These are phyloP conservation scores for Talaromyces adpressus DNA, from an alignment of 495 filamentous ascomycete species.

Conservation along the genomic window DNA sequence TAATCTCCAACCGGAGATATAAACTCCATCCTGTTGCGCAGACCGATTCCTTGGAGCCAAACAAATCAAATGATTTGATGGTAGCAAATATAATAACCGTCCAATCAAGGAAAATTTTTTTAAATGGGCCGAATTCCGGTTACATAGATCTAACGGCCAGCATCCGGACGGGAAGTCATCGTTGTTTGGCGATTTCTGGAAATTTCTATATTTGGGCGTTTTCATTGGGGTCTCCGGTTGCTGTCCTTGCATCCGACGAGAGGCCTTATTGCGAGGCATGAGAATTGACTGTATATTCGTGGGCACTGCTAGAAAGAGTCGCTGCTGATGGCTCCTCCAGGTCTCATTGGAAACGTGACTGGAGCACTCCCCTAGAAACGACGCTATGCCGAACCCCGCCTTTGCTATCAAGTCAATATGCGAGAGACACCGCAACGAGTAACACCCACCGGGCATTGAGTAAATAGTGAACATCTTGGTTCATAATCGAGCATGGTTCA, in stretches of 20 bases:
- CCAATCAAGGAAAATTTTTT: not conserved
- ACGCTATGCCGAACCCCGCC: not conserved
- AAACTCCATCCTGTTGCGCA: not conserved
- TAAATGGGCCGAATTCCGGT: not conserved
- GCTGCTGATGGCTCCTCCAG: not conserved
- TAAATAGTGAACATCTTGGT: not conserved
- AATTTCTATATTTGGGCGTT: not conserved
- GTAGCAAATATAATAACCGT: not conserved
- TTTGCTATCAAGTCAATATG: not conserved
- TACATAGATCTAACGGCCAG: conserved; percentile 5
- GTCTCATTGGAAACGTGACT: not conserved
- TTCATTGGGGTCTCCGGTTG: not conserved
- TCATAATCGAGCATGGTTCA: not conserved
- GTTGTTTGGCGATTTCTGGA: not conserved
- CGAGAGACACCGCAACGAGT: not conserved
- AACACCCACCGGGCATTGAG: not conserved
- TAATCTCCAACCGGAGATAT: no score
- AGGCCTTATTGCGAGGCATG: not conserved
- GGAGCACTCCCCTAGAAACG: not conserved
- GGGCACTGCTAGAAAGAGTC: not conserved
- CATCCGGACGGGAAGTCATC: not conserved
- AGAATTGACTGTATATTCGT: not conserved
- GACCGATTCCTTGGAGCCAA: not conserved
- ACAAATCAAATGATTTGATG: not conserved
- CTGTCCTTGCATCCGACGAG: not conserved